Evolutionary conservation across 2,329 filamentous ascomycete species (phyloP).

Genomic region (Neoscytalidium dimidiatum): DNA sequence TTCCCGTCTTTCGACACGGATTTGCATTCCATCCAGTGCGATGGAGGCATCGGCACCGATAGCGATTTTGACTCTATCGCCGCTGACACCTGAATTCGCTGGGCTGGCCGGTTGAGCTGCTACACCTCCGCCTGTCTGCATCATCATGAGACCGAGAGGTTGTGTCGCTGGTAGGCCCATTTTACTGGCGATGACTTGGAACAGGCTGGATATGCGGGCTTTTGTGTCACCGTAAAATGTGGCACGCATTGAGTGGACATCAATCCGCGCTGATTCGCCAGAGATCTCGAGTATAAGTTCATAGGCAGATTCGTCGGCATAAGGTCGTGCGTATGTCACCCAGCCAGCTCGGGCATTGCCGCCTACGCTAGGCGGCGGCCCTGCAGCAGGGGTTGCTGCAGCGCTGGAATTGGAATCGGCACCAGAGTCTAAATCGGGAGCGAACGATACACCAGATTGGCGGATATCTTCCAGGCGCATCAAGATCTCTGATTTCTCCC

Average conservation of each 20-base stretch:
- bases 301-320: slow-evolving; percentile 71
- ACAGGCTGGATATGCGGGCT: slow-evolving; percentile 68
- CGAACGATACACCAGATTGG: slow-evolving; percentile 76
- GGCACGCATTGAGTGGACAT: slow-evolving; percentile 52
- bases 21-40: slow-evolving; percentile 50
- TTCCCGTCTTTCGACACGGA: slow-evolving; percentile 37
- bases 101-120: slow-evolving; percentile 65
- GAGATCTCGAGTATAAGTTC: slow-evolving; percentile 79
- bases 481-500: slow-evolving; percentile 71
- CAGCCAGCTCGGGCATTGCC: slow-evolving; percentile 46
- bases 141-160: slow-evolving; percentile 68
- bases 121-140: slow-evolving; percentile 59
- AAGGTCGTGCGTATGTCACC: slow-evolving; percentile 82
- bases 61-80: slow-evolving; percentile 61
- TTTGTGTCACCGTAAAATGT: slow-evolving; percentile 75
- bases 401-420: slow-evolving; percentile 16
- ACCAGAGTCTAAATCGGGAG: slow-evolving; percentile 43
- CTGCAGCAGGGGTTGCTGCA: slow-evolving; percentile 15
- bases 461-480: slow-evolving; percentile 84
- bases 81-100: slow-evolving; percentile 68
- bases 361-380: slow-evolving; percentile 20
- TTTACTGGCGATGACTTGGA: slow-evolving; percentile 81
- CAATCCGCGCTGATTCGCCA: slow-evolving; percentile 44
- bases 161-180: slow-evolving; percentile 64
- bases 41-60: slow-evolving; percentile 64